Percentiles rank a stretch among this genome's conserved stretches.
Evolutionary conservation across 768 basidiomycete genomes (phyloP).

Genomic region (Lentinula lateritia): DNA sequence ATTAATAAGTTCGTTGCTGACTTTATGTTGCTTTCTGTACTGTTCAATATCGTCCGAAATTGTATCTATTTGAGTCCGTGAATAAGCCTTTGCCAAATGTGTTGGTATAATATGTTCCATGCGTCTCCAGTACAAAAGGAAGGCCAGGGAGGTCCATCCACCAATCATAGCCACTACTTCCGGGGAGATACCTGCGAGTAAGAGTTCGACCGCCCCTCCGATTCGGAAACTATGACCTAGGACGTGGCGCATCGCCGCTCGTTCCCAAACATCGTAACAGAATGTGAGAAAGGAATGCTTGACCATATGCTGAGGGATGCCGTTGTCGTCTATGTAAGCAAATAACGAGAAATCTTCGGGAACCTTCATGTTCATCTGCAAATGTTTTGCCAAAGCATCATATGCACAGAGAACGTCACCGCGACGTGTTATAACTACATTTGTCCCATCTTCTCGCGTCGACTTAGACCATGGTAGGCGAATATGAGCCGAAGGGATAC

Average conservation of each 20-base stretch:
- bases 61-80: too few relatives aligned
- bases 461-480: slow-evolving; percentile 33
- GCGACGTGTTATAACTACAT: slow-evolving; percentile 13
- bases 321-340: not conserved
- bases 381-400: slow-evolving; percentile 19
- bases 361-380: slow-evolving; percentile 1
- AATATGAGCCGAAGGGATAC: not conserved
- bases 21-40: too few relatives aligned
- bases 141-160: slow-evolving; percentile 24
- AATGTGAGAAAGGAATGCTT: not conserved
- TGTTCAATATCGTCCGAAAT: too few relatives aligned
- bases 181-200: slow-evolving; percentile 17
- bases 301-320: slow-evolving; percentile 8
- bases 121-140: slow-evolving; percentile 23
- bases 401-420: slow-evolving; percentile 10
- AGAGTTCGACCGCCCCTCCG: slow-evolving; percentile 22
- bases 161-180: slow-evolving; percentile 23
- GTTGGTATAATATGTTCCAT: too few relatives aligned
- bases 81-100: too few relatives aligned
- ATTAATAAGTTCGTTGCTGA: too few relatives aligned
- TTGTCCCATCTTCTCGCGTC: slow-evolving; percentile 17
- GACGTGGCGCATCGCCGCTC: not conserved
- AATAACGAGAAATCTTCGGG: slow-evolving; percentile 13
- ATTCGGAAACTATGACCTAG: slow-evolving; percentile 24
- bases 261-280: slow-evolving; percentile 6